Percentiles rank a stretch among this genome's conserved stretches.
phyloP scores from a whole-genome alignment of 805 yeast species.

The Sugiyamaella marilandica region DNA sequence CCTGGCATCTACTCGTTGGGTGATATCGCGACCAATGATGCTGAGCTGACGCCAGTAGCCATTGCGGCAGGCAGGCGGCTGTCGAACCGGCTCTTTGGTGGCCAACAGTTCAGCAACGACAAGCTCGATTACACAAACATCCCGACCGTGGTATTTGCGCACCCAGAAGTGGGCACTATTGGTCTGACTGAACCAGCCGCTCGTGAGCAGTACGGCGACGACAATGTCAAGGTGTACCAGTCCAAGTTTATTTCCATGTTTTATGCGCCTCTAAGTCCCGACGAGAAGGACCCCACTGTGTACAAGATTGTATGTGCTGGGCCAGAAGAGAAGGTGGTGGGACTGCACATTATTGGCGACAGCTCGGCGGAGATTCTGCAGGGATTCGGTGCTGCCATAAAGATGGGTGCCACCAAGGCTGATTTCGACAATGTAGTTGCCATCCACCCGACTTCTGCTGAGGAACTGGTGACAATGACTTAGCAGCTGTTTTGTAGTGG shows the following conservation, averaged over 20 bases:
- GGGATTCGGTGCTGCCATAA: conserved; percentile 97
- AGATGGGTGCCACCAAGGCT: conserved; percentile 98
- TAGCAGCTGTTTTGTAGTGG: conserved; percentile 20
- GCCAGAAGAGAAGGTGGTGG: conserved; percentile 86
- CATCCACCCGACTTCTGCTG: conserved; percentile 97
- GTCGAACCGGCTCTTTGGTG: conserved; percentile 87
- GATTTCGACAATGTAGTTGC: conserved; percentile 97
- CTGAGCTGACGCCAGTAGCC: conserved; percentile 96
- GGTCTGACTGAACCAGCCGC: conserved; percentile 85
- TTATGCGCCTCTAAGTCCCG: conserved; percentile 70
- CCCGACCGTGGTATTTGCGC: conserved; percentile 96
- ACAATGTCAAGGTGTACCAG: conserved; percentile 72
- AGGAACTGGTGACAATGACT: conserved; percentile 86
- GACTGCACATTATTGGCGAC: conserved; percentile 91
- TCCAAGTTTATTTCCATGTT: conserved; percentile 88
- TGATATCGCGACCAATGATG: conserved; percentile 79
- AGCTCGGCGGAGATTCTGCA: conserved; percentile 87
- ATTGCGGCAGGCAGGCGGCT: conserved; percentile 96
- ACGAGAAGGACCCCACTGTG: conserved; percentile 74
- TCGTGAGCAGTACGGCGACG: conserved; percentile 68
- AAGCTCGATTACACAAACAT: conserved; percentile 82
- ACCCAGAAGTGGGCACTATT: conserved; percentile 94
- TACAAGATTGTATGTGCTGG: conserved; percentile 81
- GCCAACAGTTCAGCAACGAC: conserved; percentile 59
- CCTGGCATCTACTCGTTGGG: conserved; percentile 79